phyloP scores from a whole-genome alignment of 768 basidiomycete genomes.

The Russula sp. region DNA sequence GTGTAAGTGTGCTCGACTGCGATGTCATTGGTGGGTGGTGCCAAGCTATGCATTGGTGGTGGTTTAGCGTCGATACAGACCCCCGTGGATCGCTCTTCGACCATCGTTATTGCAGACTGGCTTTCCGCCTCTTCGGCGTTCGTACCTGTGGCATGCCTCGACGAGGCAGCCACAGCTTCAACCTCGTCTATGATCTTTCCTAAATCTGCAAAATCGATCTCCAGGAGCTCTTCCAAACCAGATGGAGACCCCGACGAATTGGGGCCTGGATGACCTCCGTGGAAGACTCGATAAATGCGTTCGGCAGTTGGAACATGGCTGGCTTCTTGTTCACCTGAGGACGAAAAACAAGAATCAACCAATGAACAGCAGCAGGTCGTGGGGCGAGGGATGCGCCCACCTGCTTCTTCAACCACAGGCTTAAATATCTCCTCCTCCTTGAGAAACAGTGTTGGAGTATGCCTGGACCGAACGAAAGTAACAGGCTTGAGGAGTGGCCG shows the following conservation, averaged over 20 bases:
- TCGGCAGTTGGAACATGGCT: conserved; percentile 67
- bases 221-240: conserved; percentile 27
- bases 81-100: conserved; percentile 36
- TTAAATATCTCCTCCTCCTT: conserved; percentile 57
- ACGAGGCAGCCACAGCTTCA: conserved; percentile 27
- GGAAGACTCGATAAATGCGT: conserved; percentile 60
- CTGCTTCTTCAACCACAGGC: conserved; percentile 45
- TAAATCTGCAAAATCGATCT: conserved; percentile 61
- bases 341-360: not conserved
- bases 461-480: conserved; percentile 56
- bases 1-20: conserved; percentile 15
- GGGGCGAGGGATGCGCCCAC: conserved; percentile 31
- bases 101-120: conserved; percentile 11
- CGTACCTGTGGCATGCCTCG: not conserved
- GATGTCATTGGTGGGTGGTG: not conserved
- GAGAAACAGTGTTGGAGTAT: conserved; percentile 47
- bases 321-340: conserved; percentile 42
- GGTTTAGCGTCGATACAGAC: conserved; percentile 34
- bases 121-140: not conserved
- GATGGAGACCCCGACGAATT: conserved; percentile 13
- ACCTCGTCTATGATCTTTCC: conserved; percentile 41
- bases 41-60: not conserved
- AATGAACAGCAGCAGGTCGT: not conserved
- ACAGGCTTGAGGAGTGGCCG: conserved; percentile 64
- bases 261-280: conserved; percentile 27